Evolutionary conservation across 257 asterid genomes (phyloP), one percentile per base, ranked within the genome.

Genomic region (Nicotiana attenuata): DNA sequence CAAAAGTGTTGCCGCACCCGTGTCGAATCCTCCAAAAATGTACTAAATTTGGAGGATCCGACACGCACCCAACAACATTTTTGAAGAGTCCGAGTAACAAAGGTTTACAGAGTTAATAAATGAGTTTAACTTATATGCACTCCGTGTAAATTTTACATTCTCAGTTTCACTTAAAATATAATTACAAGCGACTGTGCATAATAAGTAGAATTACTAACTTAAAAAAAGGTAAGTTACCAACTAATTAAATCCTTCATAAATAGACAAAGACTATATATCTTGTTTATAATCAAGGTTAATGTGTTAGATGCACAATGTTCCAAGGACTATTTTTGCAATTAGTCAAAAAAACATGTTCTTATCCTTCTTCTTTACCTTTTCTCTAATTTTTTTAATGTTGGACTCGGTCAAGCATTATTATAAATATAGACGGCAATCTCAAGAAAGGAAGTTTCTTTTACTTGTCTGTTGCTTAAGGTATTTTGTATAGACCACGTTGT

Each of bases 381-480:
- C 7, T 22, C 11, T 7, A 47, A 38, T 11, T 47, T 24, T 7
- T 47, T 73, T 24, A 7, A 13, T 29, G 33, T 50, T 3, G 15
- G 17, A 52, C 26, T 57, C n/a, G 64, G 64, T 57, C 57, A 57
- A 57, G 20, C 11, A 2, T 57, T 19, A 19, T 57, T 10, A 20
- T 20, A 52, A 1, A 52, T 3, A n/a, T 16, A 75, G 80, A 75
- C 80, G 64, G 63, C 80, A 75, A 50, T 75, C 45, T 50, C 64
- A 24, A 75, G 80, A 75, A 50, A 75, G 24, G 64, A 75, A 75
- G 63, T 26, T 75, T 75, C 63, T 52, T 50, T 50, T 22, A 75
- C 63, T 50, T 75, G 80, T 75, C 41, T 50, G 45, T 75, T 75
- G 26, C 80, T 50, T 75, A 26, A 47, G 16, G 80, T 75, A 75